Conservation (phyloP, 2,329 filamentous ascomycete species). For the Botrytis deweyae region DNA sequence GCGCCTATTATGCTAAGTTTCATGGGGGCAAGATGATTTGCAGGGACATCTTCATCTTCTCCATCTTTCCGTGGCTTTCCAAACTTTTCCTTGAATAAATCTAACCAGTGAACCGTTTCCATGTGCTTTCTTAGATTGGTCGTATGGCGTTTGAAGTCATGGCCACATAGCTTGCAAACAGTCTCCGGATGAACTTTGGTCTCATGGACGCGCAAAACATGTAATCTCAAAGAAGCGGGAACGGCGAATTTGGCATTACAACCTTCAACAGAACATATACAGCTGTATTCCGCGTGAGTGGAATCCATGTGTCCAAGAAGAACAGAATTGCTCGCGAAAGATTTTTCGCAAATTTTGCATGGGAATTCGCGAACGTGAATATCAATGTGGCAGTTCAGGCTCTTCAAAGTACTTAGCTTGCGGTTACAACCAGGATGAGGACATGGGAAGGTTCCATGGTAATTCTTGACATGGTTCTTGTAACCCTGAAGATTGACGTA, state of each 20-base stretch:
- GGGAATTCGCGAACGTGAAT: not conserved
- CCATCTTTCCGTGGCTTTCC: not conserved
- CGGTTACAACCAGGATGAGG: not conserved
- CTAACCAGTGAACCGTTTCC: not conserved
- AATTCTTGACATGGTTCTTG: not conserved
- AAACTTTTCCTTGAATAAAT: not conserved
- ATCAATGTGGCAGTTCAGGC: not conserved
- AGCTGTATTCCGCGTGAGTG: not conserved
- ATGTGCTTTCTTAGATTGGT: fast-evolving
- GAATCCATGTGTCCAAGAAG: not conserved
- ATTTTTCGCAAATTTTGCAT: not conserved
- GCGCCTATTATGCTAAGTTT: not conserved
- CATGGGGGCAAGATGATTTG: not conserved
- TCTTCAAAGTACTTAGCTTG: not conserved
- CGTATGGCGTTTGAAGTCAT: not conserved
- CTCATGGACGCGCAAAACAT: fast-evolving
- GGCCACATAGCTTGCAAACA: not conserved
- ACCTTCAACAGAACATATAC: not conserved
- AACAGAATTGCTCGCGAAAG: fast-evolving
- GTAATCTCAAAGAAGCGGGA: fast-evolving
- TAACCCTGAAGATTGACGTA: fast-evolving
- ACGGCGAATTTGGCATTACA: not conserved
- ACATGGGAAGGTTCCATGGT: not conserved
- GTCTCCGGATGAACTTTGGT: not conserved
- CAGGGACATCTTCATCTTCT: not conserved